Evolutionary conservation across 202 grass and related monocot species (phyloP).

Genomic region (Hordeum pubiflorum): DNA sequence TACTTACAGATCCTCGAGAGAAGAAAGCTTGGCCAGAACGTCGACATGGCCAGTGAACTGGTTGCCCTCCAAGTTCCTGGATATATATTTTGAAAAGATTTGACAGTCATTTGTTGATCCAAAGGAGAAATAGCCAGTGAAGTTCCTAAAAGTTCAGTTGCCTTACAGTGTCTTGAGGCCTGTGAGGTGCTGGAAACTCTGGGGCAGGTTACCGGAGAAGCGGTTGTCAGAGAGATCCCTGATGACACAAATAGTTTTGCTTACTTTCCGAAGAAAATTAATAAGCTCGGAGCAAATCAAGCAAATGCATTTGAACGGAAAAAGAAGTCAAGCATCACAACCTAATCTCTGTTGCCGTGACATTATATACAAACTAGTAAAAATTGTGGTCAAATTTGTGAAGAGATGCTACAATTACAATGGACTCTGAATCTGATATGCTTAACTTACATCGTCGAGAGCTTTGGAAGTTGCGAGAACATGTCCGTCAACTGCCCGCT

Average conservation of each 20-base stretch:
- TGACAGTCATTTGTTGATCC: constrained; percentile 3
- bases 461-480: constrained; percentile 65
- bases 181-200: constrained; percentile 60
- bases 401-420: background rate
- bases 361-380: background rate
- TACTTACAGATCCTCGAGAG: constrained; percentile 87
- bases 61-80: constrained; percentile 83
- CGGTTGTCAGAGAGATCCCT: constrained; percentile 96
- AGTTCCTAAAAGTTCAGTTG: constrained; percentile 21
- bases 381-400: background rate
- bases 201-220: constrained; percentile 75
- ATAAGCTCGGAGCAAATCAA: background rate
- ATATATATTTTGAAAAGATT: constrained; percentile 21
- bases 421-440: background rate
- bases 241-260: constrained; percentile 11
- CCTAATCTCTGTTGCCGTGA: background rate
- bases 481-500: constrained; percentile 83
- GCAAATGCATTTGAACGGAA: too few relatives aligned
- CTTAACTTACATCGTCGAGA: constrained; percentile 70
- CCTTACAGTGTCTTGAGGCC: constrained; percentile 72
- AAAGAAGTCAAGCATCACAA: background rate
- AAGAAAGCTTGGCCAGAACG: constrained; percentile 57
- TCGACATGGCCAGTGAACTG: constrained; percentile 77
- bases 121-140: constrained; percentile 1
- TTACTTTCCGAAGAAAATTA: background rate